Base-by-base conservation (phyloP, 805 yeast species). In the Vanderwaltozyma verrucispora region DNA sequence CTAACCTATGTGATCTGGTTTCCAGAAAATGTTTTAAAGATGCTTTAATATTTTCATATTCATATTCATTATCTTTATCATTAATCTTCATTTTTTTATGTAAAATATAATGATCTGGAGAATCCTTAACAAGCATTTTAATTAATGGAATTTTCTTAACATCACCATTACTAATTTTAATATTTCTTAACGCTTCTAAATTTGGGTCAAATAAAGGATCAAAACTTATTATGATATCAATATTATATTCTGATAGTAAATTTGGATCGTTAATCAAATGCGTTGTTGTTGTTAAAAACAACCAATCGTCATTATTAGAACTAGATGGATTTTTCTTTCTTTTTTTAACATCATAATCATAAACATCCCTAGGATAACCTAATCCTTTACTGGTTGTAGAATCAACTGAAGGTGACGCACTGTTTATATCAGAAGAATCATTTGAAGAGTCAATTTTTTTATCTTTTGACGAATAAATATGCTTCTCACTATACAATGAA, bases 141-240 rank as follows among this genome's bases (percentile, higher is more conserved):
- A 74, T 47, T 18, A 73, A 51, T 2, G 78, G 78, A 1, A 68
- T 54, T 16, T 37, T 33, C 29, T 37, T 29, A 21, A n/a, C 12
- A 6, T 4, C 20, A n/a, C 27, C 14, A 26, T 20, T 24, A 18
- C 19, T 28, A n/a, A 23, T 12, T 37, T 62, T 48, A 19, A 59
- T 34, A 18, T 41, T 47, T 13, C 47, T 51, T 19, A 65, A 43
- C 17, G 60, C 57, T 6, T 55, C 56, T 27, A 60, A 47, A 14
- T 47, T 37, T 21, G 57, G 60, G 33, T 62, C 56, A 23, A 69
- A 30, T 30, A 50, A 33, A 5, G 72, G 63, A 51, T 74, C 78
- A 42, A 74, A 63, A n/a, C 75, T 64, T 1, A 74, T 50, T 19
- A 74, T 64, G 26, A 65, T 49, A 43, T 72, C 70, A 35, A 71